phyloP scores from a whole-genome alignment of 352 stramenopile species.

The Nothophytophthora sp. region DNA sequence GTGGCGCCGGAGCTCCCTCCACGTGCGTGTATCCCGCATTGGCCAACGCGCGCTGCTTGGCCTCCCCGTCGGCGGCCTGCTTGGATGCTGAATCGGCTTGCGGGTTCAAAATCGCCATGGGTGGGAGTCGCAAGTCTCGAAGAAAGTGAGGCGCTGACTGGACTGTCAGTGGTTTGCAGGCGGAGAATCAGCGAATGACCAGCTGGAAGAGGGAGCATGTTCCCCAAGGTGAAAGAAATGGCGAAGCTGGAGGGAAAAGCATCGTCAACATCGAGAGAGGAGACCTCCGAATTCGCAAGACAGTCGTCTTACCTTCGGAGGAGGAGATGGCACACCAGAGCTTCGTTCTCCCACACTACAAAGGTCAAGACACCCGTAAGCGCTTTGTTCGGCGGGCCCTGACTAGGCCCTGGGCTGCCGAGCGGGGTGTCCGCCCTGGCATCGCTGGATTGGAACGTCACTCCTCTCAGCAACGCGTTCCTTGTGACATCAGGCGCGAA shows the following conservation, averaged over 20 bases:
- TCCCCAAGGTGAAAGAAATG: not conserved
- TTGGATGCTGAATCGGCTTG: slow-evolving; percentile 42
- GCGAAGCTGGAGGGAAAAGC: slow-evolving; percentile 6
- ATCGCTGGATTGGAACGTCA: no score
- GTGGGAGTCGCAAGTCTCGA: no score
- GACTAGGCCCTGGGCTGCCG: no score
- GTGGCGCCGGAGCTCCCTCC: slow-evolving; percentile 67
- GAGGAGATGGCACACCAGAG: no score
- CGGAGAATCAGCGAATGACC: slow-evolving; percentile 42
- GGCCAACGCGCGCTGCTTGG: slow-evolving; percentile 52
- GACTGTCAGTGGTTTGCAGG: slow-evolving; percentile 16
- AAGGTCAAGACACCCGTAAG: slow-evolving; percentile 10
- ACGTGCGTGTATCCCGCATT: slow-evolving; percentile 73
- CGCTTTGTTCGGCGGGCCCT: slow-evolving; percentile 14
- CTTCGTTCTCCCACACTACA: no score
- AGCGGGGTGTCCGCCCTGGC: no score
- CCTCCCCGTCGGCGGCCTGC: slow-evolving; percentile 22
- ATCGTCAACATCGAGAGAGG: not conserved
- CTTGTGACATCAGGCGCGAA: no score
- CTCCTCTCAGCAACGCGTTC: no score
- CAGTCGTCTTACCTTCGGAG: no score
- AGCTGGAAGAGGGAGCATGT: no score
- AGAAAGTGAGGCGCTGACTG: not conserved
- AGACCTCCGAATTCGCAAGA: no score
- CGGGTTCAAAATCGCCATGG: slow-evolving; percentile 75